Percentiles rank a stretch among this genome's conserved stretches.
Evolutionary conservation across 2,329 filamentous ascomycete species (phyloP).

Genomic region (Claviceps africana): DNA sequence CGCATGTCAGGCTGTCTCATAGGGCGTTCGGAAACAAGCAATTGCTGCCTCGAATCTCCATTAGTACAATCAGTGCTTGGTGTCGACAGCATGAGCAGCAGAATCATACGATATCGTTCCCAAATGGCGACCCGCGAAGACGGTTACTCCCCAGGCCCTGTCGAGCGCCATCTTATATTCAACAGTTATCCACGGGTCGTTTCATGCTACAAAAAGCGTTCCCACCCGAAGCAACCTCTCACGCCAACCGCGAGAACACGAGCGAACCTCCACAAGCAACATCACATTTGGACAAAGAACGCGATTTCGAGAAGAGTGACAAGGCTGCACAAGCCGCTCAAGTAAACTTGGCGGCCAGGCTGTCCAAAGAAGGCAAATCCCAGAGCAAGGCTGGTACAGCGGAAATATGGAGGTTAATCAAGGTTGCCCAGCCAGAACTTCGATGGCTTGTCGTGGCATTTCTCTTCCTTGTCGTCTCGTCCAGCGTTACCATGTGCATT

Average conservation of each 20-base stretch:
- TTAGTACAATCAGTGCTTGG: slow-evolving; percentile 1
- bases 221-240: slow-evolving; percentile 17
- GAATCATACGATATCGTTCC: not conserved
- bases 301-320: slow-evolving; percentile 53
- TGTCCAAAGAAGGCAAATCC: slow-evolving; percentile 66
- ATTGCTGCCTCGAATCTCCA: not conserved
- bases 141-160: not conserved
- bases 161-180: slow-evolving; percentile 6
- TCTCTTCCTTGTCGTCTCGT: slow-evolving; percentile 74
- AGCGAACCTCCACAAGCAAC: slow-evolving; percentile 17
- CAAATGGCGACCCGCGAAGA: not conserved
- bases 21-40: not conserved
- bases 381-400: slow-evolving; percentile 45
- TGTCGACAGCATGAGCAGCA: not conserved
- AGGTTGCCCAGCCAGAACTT: slow-evolving; percentile 75
- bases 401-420: slow-evolving; percentile 78
- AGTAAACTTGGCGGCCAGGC: slow-evolving; percentile 73
- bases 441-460: slow-evolving; percentile 69
- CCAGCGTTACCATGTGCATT: slow-evolving; percentile 86
- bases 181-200: slow-evolving; percentile 17
- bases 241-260: slow-evolving; percentile 23
- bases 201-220: slow-evolving; percentile 12
- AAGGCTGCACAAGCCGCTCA: slow-evolving; percentile 77
- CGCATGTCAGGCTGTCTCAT: not conserved
- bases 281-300: slow-evolving; percentile 18